Conservation (phyloP, 495 filamentous ascomycete genomes). For the Annulohypoxylon moriforme region DNA sequence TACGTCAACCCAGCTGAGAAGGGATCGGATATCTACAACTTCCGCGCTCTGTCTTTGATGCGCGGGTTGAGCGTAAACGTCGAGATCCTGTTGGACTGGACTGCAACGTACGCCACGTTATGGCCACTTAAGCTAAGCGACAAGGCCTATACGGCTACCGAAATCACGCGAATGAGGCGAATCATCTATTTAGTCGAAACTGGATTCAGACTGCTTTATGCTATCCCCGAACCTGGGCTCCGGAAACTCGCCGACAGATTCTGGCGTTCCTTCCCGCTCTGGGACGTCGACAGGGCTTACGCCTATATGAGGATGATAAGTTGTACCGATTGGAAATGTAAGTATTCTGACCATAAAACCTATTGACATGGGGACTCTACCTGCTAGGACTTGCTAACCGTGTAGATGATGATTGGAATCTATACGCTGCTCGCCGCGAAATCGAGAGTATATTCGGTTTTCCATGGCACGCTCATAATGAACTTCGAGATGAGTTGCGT, state of each 20-base stretch:
- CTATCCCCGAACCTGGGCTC: not conserved
- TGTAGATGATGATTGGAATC: not conserved
- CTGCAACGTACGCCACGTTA: not conserved
- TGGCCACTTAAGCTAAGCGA: not conserved
- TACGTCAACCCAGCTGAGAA: not conserved
- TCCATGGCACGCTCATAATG: not conserved
- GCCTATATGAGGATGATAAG: not conserved
- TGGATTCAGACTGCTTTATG: not conserved
- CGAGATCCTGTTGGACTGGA: slow-evolving; percentile 12
- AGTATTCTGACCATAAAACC: not conserved
- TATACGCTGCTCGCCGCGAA: not conserved
- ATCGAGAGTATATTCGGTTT: not conserved
- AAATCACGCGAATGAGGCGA: slow-evolving; percentile 5
- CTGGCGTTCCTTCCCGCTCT: not conserved
- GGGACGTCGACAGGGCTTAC: not conserved
- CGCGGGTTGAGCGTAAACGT: not conserved
- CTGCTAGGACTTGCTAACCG: not conserved
- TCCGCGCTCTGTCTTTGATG: not conserved
- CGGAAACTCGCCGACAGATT: not conserved
- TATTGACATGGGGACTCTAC: not conserved
- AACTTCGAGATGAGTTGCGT: not conserved
- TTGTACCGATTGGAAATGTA: not conserved
- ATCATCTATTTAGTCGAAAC: slow-evolving; percentile 4
- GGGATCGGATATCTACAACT: not conserved
- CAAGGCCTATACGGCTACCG: slow-evolving; percentile 9